Base-by-base conservation (phyloP, 129 eudicot species). In the Oenanthe sinensis region DNA sequence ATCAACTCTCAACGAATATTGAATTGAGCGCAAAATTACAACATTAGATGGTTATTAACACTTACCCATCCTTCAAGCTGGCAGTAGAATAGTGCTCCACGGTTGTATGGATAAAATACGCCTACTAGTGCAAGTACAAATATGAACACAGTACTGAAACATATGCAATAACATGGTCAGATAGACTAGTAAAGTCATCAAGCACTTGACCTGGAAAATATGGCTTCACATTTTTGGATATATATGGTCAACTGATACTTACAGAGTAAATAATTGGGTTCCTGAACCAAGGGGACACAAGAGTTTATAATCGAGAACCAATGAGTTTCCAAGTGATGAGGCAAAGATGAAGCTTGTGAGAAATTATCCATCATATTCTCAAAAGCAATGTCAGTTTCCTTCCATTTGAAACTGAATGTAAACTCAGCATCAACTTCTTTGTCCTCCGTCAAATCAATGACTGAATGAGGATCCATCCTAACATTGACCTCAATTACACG, bases 11-110 rank as follows among this genome's bases (percentile, higher is more conserved):
- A n/a, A n/a, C n/a, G n/a, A n/a, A n/a, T n/a, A n/a, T n/a, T n/a
- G n/a, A n/a, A n/a, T n/a, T n/a, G n/a, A n/a, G n/a, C n/a, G n/a
- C n/a, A n/a, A n/a, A n/a, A n/a, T n/a, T n/a, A n/a, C n/a, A n/a
- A n/a, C n/a, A n/a, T n/a, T n/a, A n/a, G n/a, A n/a, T n/a, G n/a
- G n/a, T n/a, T n/a, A n/a, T n/a, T n/a, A n/a, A n/a, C n/a, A n/a
- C n/a, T n/a, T n/a, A n/a, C n/a, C n/a, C n/a, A n/a, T n/a, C n/a
- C n/a, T n/a, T n/a, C n/a, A n/a, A n/a, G n/a, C n/a, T n/a, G n/a
- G 91, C 88, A 30, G 89, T 85, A n/a, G 74, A 84, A 85, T 40
- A 92, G 70, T 67, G 86, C 87, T 81, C 93, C 96, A 70, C 90
- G 85, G 86, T 78, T 79, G 83, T 85, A 92, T 48, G 87, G 86